Evolutionary conservation across 768 basidiomycete species (phyloP), one percentile per base, ranked within the genome.

Genomic region (Trametes cingulata): DNA sequence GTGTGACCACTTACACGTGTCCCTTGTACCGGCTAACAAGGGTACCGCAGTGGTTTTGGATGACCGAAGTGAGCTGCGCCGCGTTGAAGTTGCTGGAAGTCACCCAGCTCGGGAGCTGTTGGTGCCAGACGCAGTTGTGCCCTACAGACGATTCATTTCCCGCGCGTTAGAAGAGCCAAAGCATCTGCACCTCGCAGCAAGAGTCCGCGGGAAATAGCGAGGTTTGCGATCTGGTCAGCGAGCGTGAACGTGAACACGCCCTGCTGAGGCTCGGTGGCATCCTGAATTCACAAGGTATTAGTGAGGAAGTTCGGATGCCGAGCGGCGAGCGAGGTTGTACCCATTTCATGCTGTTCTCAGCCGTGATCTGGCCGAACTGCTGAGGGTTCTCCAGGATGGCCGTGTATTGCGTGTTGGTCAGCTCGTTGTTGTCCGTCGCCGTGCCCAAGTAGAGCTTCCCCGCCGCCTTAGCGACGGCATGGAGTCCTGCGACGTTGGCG

Each of bases 11-110:
- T 65, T 61, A 85, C 77, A 83, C 74, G 70, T 82, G 64, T 37
- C 84, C 84, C 57, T 74, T 78, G 67, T 80, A 85, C 56, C 80
- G 82, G 13, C 73, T 69, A n/a, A 83, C 80, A 19, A 83, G 69
- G 7, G 80, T 81, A 20, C 73, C 67, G 59, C 80, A 80, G 64
- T 84, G 83, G n/a, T 73, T 80, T 60, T 77, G 67, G 48, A 85
- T 68, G 56, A 84, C 78, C 36, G 74, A 74, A 13, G 73, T 72
- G 27, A 82, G 71, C 4, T 76, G 75, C 1, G 71, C 71, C 12
- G 76, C 76, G 58, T 76, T 74, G 65, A 80, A 82, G 52, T 69
- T 71, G 13, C 77, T 76, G 19, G 73, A 64, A 1, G 77, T 72
- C 3, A 83, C 80, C 81, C 81, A 83, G 67, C 65, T 70, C 2